Evolutionary conservation across 2,329 filamentous ascomycete species (phyloP).

Genomic region (Xylaria sp.): DNA sequence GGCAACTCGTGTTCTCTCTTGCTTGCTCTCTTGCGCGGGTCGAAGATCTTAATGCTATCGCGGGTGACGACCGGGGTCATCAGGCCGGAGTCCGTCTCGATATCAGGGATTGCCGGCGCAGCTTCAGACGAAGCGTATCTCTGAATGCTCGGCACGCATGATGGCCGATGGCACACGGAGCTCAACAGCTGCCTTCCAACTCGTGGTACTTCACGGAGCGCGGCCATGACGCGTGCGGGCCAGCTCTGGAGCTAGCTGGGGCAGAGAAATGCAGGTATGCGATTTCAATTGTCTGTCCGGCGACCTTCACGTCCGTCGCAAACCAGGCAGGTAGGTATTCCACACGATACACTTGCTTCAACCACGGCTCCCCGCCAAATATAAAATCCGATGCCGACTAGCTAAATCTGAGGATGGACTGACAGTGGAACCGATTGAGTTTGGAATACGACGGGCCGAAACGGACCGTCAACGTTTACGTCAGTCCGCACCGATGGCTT

Average conservation of each 20-base stretch:
- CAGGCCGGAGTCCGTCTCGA: conserved; percentile 49
- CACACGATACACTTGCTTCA: not conserved
- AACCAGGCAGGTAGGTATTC: not conserved
- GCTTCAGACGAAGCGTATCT: conserved; percentile 46
- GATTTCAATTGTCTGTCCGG: conserved; percentile 1
- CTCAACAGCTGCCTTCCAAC: conserved; percentile 27
- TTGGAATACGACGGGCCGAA: not conserved
- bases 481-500: too few relatives aligned
- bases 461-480: not conserved
- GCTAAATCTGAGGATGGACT: not conserved
- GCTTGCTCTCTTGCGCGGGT: conserved; percentile 40
- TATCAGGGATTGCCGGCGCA: conserved; percentile 40
- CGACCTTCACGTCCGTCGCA: not conserved
- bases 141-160: conserved; percentile 24
- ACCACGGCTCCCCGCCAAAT: conserved; percentile 13
- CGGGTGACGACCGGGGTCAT: conserved; percentile 34
- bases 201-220: conserved; percentile 29
- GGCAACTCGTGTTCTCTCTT: conserved; percentile 27
- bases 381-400: conserved; percentile 19
- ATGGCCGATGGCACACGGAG: conserved; percentile 22
- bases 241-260: conserved; percentile 1
- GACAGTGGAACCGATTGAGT: not conserved
- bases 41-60: conserved; percentile 41
- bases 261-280: conserved; percentile 1
- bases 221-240: conserved; percentile 21